Evolutionary conservation across 305 asterid species (phyloP).

Genomic region (Lippia alba): DNA sequence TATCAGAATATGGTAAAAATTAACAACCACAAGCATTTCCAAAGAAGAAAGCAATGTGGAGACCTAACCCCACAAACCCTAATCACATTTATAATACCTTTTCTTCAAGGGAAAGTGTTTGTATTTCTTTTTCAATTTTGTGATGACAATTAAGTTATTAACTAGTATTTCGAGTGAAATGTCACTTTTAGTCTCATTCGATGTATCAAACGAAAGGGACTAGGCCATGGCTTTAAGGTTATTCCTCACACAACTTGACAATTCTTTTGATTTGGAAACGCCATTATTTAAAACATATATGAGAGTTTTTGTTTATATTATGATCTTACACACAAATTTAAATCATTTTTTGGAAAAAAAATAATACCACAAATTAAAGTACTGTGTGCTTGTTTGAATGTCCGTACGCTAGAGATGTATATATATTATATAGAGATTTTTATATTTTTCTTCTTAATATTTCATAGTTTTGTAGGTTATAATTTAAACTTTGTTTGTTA

Average conservation of each 20-base stretch:
- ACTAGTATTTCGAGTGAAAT: not conserved
- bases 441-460: too few relatives aligned
- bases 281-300: not conserved
- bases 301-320: slow-evolving; percentile 14
- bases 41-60: not conserved
- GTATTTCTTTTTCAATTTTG: not conserved
- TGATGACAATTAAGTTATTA: not conserved
- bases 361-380: slow-evolving; percentile 21
- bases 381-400: slow-evolving; percentile 11
- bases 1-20: too few relatives aligned
- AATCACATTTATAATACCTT: not conserved
- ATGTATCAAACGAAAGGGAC: not conserved
- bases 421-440: too few relatives aligned
- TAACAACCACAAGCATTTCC: slow-evolving; percentile 8
- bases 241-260: slow-evolving; percentile 1
- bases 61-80: slow-evolving; percentile 9
- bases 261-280: not conserved
- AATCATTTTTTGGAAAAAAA: not conserved
- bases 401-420: too few relatives aligned
- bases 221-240: not conserved
- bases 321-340: not conserved
- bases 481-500: too few relatives aligned
- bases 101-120: not conserved
- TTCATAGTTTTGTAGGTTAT: too few relatives aligned
- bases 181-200: slow-evolving; percentile 24